Evolutionary conservation across 2,329 filamentous ascomycete genomes (phyloP).

Genomic region (Trichoderma sp.): DNA sequence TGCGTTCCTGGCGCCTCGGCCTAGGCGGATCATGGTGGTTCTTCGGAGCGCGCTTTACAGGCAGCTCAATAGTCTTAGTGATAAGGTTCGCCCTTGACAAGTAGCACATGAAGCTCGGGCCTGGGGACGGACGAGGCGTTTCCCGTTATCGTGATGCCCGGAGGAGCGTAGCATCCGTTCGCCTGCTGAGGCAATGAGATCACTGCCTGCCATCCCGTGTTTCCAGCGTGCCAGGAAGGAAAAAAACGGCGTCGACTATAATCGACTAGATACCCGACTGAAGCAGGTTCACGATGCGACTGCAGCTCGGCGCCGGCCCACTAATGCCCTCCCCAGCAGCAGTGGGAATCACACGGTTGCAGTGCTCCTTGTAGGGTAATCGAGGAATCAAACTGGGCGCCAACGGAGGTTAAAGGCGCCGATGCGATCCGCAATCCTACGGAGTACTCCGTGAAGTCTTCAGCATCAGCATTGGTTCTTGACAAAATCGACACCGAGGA

Average conservation of each 20-base stretch:
- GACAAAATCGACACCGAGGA: not conserved
- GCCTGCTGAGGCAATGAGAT: slow-evolving; percentile 1
- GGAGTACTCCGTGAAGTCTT: not conserved
- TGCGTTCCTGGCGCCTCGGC: slow-evolving; percentile 3
- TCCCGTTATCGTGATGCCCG: not conserved
- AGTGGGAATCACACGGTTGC: not conserved
- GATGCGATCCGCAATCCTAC: not conserved
- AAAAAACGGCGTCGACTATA: not conserved
- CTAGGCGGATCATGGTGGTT: not conserved
- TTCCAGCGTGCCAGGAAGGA: slow-evolving; percentile 8
- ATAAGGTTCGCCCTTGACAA: not conserved
- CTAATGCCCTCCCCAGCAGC: not conserved
- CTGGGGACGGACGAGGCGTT: not conserved
- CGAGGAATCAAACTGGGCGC: not conserved
- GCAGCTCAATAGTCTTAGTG: not conserved
- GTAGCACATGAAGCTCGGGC: slow-evolving; percentile 5
- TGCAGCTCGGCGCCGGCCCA: not conserved
- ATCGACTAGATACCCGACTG: not conserved
- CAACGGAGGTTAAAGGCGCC: not conserved
- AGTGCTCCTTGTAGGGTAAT: not conserved
- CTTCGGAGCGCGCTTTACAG: not conserved
- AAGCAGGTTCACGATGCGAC: not conserved
- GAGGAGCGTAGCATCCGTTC: not conserved
- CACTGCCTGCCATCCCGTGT: slow-evolving; percentile 8
- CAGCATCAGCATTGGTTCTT: not conserved